Evolutionary conservation across 192 early-diverging fungal species (phyloP), one percentile per base, ranked within the genome.

Genomic region (Physocladia obscura): DNA sequence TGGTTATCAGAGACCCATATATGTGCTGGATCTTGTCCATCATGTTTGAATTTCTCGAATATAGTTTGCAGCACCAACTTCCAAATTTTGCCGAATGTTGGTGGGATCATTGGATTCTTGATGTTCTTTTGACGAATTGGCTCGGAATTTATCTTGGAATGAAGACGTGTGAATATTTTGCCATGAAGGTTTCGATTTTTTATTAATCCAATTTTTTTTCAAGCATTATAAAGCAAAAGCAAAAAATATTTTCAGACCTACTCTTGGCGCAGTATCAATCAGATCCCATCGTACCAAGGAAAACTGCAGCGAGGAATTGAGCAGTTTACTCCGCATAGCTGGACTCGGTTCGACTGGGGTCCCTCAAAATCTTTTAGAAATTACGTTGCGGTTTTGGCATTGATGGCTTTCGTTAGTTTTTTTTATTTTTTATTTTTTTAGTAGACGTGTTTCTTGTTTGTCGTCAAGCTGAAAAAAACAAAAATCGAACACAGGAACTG

Each of bases 91-190:
- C 92, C 59, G 96, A 98, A 83, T 98, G 96, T 75, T 98, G 94
- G 94, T 98, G 94, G 94, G 94, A 98, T 83, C 94, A 98, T 77
- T 97, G 95, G 95, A 89, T 97, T 57, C 74, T 97, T 58, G 95
- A 97, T 80, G 93, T 97, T 19, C 74, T 95, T 15, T 57, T 89
- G 4, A 93, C 94, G 75, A 98, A 98, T 73, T 98, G 96, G 96
- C 72, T 88, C 15, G 96, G 96, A 29, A 91, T 92, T 68, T 93
- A 92, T 72, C 51, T 96, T 26, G 96, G 96, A 36, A 95, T 97
- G 89, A 98, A 98, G 82, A 92, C 91, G 26, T 98, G 96, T 78
- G 92, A 98, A 77, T 92, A 95, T 77, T 94, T 94, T 76, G 91
- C 92, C 62, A 88, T 96, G 85, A 95, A 94, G 57, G 79, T 82